Conservation (phyloP, 305 asterid genomes). For the Fraxinus albicans region DNA sequence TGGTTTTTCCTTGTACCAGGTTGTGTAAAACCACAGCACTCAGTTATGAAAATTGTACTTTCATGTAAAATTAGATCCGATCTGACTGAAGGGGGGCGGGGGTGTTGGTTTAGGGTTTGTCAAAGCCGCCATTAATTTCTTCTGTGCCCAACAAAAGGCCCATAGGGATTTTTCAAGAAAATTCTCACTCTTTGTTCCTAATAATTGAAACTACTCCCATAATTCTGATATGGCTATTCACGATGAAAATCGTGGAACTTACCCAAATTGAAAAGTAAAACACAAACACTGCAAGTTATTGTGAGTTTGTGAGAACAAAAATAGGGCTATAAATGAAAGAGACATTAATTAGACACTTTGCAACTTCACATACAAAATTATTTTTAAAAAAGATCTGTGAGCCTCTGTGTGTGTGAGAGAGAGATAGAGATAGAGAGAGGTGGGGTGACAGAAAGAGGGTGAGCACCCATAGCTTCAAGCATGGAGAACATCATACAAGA, state of each 20-base stretch:
- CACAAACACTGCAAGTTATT: slow-evolving; percentile 1
- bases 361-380: not conserved
- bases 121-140: not conserved
- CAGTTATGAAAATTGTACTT: not conserved
- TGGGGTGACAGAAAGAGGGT: slow-evolving; percentile 38
- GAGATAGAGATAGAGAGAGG: slow-evolving; percentile 12
- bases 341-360: not conserved
- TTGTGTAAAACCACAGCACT: not conserved
- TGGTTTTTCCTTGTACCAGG: not conserved
- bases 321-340: not conserved
- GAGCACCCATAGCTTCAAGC: slow-evolving; percentile 40
- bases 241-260: not conserved
- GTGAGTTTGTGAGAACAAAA: not conserved
- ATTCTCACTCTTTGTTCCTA: not conserved
- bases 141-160: not conserved
- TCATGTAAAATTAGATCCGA: not conserved
- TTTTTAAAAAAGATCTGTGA: not conserved
- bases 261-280: not conserved
- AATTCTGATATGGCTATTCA: not conserved
- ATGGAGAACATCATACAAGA: slow-evolving; percentile 26
- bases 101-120: not conserved
- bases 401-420: not conserved
- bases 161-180: not conserved
- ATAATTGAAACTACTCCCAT: not conserved
- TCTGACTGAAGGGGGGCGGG: not conserved